Percentiles rank a stretch among this genome's conserved stretches.
Evolutionary conservation across 305 asterid species (phyloP).

Genomic region (Ajuga reptans): DNA sequence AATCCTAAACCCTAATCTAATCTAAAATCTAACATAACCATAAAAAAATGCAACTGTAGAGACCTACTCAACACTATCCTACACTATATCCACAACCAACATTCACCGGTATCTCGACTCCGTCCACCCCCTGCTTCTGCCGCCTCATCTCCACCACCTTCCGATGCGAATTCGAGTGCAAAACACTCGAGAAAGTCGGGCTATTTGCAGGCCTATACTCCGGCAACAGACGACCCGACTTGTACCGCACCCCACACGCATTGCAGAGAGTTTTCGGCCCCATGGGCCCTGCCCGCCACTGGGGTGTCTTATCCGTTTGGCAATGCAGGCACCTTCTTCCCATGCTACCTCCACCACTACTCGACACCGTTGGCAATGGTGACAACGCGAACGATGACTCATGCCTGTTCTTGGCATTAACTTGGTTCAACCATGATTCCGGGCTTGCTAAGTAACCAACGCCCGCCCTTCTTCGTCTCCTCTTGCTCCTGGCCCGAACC

Average conservation of each 20-base stretch:
- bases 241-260: slow-evolving; percentile 59
- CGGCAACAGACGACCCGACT: slow-evolving; percentile 53
- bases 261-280: slow-evolving; percentile 59
- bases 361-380: slow-evolving; percentile 15
- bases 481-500: slow-evolving; percentile 50
- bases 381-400: slow-evolving; percentile 22
- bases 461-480: slow-evolving; percentile 28
- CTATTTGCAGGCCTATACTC: slow-evolving; percentile 56
- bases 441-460: slow-evolving; percentile 24
- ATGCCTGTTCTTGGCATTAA: slow-evolving; percentile 22
- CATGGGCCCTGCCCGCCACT: slow-evolving; percentile 58
- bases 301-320: slow-evolving; percentile 49
- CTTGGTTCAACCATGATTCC: slow-evolving; percentile 24
- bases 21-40: slow-evolving; percentile 19
- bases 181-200: slow-evolving; percentile 37
- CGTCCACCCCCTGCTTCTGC: slow-evolving; percentile 28
- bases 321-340: slow-evolving; percentile 64
- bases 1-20: slow-evolving; percentile 22
- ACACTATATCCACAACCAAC: slow-evolving; percentile 34
- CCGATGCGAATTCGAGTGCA: slow-evolving; percentile 56
- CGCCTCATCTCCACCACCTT: slow-evolving; percentile 55
- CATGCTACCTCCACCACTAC: slow-evolving; percentile 18
- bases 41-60: slow-evolving; percentile 15
- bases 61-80: slow-evolving; percentile 26
- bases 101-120: slow-evolving; percentile 18